phyloP scores from a whole-genome alignment of 2,329 filamentous ascomycete species.

The Ophiostoma novo-ulmi region DNA sequence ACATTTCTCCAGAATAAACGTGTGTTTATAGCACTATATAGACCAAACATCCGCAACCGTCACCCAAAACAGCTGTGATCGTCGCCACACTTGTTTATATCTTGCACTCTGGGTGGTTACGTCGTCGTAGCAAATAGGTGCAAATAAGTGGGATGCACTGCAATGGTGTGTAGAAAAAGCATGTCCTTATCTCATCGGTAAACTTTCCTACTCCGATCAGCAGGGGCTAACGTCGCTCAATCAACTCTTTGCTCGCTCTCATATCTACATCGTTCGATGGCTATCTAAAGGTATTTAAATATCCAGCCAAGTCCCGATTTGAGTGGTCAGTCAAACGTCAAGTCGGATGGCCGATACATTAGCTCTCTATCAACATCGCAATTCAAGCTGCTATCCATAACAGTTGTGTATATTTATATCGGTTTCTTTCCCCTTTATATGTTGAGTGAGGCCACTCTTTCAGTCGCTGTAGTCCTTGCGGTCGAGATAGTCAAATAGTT shows the following conservation, averaged over 20 bases:
- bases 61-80: not conserved
- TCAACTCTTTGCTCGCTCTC: not conserved
- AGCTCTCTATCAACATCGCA: not conserved
- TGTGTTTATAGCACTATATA: not conserved
- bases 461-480: too few relatives aligned
- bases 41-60: not conserved
- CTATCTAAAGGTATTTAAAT: not conserved
- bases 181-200: not conserved
- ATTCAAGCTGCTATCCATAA: not conserved
- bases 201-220: constrained; percentile 1
- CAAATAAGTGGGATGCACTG: not conserved
- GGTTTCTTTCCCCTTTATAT: too few relatives aligned
- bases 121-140: not conserved
- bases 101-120: not conserved
- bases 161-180: not conserved
- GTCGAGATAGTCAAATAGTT: too few relatives aligned
- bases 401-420: not conserved
- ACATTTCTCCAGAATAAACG: not conserved
- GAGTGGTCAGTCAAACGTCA: not conserved
- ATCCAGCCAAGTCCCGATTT: not conserved
- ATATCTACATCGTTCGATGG: not conserved
- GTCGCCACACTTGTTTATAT: not conserved
- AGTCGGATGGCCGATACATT: not conserved
- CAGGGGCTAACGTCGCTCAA: constrained; percentile 4
- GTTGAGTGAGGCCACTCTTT: too few relatives aligned